Conservation (phyloP, 768 basidiomycete species). For the Lentinula sp. region DNA sequence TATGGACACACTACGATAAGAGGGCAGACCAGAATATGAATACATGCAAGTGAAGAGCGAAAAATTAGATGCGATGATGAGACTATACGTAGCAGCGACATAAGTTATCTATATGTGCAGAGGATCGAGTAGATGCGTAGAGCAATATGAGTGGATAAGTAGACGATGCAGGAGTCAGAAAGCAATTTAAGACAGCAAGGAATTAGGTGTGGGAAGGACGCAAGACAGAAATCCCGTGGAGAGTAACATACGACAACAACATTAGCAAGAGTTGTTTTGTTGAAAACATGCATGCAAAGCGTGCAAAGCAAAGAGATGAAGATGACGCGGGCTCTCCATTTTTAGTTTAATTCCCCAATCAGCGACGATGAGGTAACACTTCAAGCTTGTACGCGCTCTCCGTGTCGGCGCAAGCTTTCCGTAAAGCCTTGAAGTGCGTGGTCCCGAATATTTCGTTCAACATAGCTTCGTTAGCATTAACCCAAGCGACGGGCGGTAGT, state of each 20-base stretch:
- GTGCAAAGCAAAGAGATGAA: constrained; percentile 1
- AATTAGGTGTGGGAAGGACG: constrained; percentile 1
- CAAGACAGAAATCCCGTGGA: not conserved
- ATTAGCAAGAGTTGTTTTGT: not conserved
- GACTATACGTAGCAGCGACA: not conserved
- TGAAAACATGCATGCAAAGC: not conserved
- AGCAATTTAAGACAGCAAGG: constrained; percentile 32
- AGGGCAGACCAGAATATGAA: not conserved
- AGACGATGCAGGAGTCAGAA: constrained; percentile 21
- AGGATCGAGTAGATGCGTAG: constrained; percentile 1
- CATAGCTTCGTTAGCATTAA: constrained; percentile 58
- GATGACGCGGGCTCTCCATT: not conserved
- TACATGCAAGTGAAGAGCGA: constrained; percentile 3
- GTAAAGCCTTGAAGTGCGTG: constrained; percentile 64
- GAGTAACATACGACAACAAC: constrained; percentile 1
- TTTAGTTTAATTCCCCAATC: constrained; percentile 9
- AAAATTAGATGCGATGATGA: constrained; percentile 7
- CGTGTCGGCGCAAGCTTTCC: constrained; percentile 67
- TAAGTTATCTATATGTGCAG: constrained; percentile 6
- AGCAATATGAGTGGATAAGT: constrained; percentile 12
- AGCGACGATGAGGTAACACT: constrained; percentile 38
- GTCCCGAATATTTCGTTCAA: constrained; percentile 72
- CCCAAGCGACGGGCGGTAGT: constrained; percentile 72
- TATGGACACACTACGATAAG: not conserved
- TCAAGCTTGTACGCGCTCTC: constrained; percentile 72